Evolutionary conservation across 2,329 filamentous ascomycete species (phyloP).

Genomic region (Acarospora socialis): DNA sequence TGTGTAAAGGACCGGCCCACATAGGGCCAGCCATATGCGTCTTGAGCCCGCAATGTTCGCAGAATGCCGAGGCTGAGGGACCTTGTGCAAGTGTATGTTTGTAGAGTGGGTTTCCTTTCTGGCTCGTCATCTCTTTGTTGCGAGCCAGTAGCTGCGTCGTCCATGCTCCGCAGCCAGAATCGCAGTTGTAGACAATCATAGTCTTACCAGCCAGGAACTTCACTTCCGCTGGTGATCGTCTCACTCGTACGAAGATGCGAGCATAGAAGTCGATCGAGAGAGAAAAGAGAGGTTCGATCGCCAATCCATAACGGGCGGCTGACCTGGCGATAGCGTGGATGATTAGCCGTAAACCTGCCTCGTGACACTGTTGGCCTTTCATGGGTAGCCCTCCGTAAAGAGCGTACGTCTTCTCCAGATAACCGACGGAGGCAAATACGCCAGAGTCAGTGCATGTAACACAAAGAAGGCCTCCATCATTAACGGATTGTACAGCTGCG

Average conservation of each 20-base stretch:
- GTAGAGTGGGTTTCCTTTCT: constrained; percentile 57
- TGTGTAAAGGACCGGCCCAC: constrained; percentile 85
- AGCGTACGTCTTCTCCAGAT: constrained; percentile 84
- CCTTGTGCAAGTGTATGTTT: constrained; percentile 65
- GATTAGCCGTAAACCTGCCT: constrained; percentile 76
- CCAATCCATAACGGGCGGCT: constrained; percentile 70
- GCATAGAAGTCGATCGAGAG: constrained; percentile 94
- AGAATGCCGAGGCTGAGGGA: constrained; percentile 51
- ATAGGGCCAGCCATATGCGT: constrained; percentile 81
- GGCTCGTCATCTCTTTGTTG: constrained; percentile 52
- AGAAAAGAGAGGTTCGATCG: constrained; percentile 81
- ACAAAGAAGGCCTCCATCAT: constrained; percentile 79
- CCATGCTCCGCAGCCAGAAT: constrained; percentile 84
- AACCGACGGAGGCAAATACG: constrained; percentile 87
- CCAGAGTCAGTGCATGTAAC: constrained; percentile 94
- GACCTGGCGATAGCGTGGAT: constrained; percentile 66
- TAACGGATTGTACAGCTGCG: constrained; percentile 70
- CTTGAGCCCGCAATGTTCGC: constrained; percentile 71
- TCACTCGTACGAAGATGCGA: constrained; percentile 72
- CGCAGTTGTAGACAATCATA: constrained; percentile 87
- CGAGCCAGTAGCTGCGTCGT: constrained; percentile 63
- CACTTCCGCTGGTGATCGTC: constrained; percentile 66
- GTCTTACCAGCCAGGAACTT: constrained; percentile 85
- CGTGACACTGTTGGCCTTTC: constrained; percentile 75
- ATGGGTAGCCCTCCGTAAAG: constrained; percentile 84